phyloP scores from a whole-genome alignment of 768 basidiomycete genomes.

The Piloderma croceum region DNA sequence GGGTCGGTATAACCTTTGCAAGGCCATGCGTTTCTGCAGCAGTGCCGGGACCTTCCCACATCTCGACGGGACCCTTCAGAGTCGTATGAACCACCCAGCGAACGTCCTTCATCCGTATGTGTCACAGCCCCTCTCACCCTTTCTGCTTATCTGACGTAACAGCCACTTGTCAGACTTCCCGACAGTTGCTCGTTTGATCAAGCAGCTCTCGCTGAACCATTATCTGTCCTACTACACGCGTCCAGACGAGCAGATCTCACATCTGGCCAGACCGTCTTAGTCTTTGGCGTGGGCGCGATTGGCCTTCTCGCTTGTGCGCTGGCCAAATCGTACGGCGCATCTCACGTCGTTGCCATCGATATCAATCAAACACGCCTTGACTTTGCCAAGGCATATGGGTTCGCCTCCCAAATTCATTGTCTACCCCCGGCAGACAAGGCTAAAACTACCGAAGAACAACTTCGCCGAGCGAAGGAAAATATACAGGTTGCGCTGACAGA shows the following conservation, averaged over 20 bases:
- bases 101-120: constrained; percentile 84
- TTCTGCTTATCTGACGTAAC: neutral
- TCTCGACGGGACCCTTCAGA: constrained; percentile 86
- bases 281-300: constrained; percentile 91
- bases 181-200: constrained; percentile 70
- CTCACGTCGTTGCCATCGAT: constrained; percentile 72
- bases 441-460: constrained; percentile 52
- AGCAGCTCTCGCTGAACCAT: constrained; percentile 89
- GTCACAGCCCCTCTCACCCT: constrained; percentile 2
- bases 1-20: constrained; percentile 92
- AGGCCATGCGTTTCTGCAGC: constrained; percentile 81
- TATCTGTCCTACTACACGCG: constrained; percentile 80
- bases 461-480: constrained; percentile 55
- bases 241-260: constrained; percentile 37
- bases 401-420: constrained; percentile 69
- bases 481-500: constrained; percentile 44
- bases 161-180: constrained; percentile 50
- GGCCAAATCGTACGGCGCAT: constrained; percentile 65
- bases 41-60: constrained; percentile 92
- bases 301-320: constrained; percentile 86
- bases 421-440: constrained; percentile 47
- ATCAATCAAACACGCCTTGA: constrained; percentile 79
- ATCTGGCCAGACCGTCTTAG: constrained; percentile 67
- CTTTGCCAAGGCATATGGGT: constrained; percentile 71
- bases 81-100: constrained; percentile 83